phyloP scores from a whole-genome alignment of 2,329 filamentous ascomycete species.

The Metarhizium anisopliae region DNA sequence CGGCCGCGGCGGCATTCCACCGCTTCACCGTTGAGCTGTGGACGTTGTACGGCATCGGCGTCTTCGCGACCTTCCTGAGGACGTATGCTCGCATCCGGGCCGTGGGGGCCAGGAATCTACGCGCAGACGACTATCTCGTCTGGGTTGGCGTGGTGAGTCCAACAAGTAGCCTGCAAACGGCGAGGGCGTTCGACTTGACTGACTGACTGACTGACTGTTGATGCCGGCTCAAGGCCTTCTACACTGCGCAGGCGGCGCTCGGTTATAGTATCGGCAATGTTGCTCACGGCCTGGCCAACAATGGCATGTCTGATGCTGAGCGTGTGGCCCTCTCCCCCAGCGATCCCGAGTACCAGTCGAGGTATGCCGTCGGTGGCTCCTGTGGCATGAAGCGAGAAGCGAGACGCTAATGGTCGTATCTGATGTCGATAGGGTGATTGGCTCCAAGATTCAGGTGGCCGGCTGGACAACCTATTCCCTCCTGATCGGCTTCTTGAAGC shows the following conservation, averaged over 20 bases:
- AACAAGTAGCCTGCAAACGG: constrained; percentile 5
- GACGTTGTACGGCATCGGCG: constrained; percentile 24
- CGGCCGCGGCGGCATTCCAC: neutral
- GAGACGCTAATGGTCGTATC: constrained; percentile 15
- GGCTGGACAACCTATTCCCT: constrained; percentile 42
- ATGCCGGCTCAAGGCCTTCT: constrained; percentile 30
- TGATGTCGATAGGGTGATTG: constrained; percentile 32
- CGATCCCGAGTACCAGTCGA: constrained; percentile 31
- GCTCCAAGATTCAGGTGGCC: constrained; percentile 43
- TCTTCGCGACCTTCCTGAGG: constrained; percentile 24
- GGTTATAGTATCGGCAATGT: constrained; percentile 36
- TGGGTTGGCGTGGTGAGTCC: constrained; percentile 26
- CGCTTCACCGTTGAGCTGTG: constrained; percentile 24
- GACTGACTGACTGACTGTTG: no score
- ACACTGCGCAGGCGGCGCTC: constrained; percentile 37
- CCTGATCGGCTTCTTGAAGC: constrained; percentile 42
- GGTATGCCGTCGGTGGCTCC: neutral
- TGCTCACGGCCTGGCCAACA: constrained; percentile 41
- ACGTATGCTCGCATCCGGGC: constrained; percentile 25
- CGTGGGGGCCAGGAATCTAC: constrained; percentile 21
- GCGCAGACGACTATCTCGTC: constrained; percentile 26
- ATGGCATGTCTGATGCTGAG: constrained; percentile 40
- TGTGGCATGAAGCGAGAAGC: neutral
- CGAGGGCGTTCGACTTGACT: no score
- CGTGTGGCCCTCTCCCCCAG: constrained; percentile 30